phyloP scores from a whole-genome alignment of 176 grass and related monocot genomes.

The Oropetium thomaeum region DNA sequence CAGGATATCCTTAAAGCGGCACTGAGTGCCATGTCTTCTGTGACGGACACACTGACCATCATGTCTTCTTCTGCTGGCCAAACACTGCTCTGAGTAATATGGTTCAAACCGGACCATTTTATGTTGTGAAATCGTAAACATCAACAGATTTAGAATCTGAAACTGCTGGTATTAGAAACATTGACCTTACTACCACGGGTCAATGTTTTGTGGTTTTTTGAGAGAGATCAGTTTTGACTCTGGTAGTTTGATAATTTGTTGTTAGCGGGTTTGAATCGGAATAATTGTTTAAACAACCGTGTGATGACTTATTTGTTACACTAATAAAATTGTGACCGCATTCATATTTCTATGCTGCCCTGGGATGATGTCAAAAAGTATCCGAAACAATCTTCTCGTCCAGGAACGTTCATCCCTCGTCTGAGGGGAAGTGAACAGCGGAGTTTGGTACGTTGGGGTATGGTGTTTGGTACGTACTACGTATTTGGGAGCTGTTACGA shows the following conservation, averaged over 20 bases:
- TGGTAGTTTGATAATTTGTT: slow-evolving; percentile 1
- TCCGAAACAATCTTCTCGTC: neutral
- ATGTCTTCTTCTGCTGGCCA: slow-evolving; percentile 65
- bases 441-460: too few species aligned
- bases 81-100: slow-evolving; percentile 31
- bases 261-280: slow-evolving; percentile 12
- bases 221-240: slow-evolving; percentile 32
- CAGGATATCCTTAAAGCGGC: slow-evolving; percentile 94
- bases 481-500: too few species aligned
- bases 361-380: neutral
- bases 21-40: slow-evolving; percentile 76
- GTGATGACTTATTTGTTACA: neutral
- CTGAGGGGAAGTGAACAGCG: too few species aligned
- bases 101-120: neutral
- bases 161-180: slow-evolving; percentile 16
- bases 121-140: neutral
- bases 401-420: neutral
- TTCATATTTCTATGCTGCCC: neutral
- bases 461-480: too few species aligned
- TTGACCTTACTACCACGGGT: slow-evolving; percentile 1
- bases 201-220: slow-evolving; percentile 5
- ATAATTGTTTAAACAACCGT: slow-evolving; percentile 41
- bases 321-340: slow-evolving; percentile 32
- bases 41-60: slow-evolving; percentile 74
- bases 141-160: neutral